These are phyloP conservation scores for Fonsecaea monophora DNA, from an alignment of 2,329 filamentous ascomycete species.

Conservation along the genomic window DNA sequence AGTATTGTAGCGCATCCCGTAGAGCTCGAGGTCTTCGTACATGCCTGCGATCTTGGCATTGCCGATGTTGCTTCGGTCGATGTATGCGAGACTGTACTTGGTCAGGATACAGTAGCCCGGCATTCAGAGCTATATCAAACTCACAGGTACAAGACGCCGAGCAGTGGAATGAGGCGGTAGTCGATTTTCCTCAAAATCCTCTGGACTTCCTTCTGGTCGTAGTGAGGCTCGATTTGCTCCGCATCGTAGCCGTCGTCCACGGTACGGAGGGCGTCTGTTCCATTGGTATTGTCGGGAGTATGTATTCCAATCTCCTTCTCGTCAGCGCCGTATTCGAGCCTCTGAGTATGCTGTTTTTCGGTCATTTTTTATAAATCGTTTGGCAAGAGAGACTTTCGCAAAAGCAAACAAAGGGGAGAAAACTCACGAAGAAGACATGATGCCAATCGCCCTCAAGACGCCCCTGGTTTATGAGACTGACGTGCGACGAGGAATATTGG, in stretches of 20 bases:
- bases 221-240: constrained; percentile 11
- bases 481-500: constrained; percentile 19
- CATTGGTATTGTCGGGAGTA: not conserved
- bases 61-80: constrained; percentile 51
- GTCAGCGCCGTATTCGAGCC: constrained; percentile 17
- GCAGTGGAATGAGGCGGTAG: constrained; percentile 24
- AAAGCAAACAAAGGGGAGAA: not conserved
- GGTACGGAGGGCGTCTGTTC: constrained; percentile 11
- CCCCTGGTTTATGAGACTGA: constrained; percentile 10
- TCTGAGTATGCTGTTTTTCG: constrained; percentile 9
- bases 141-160: constrained; percentile 30
- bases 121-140: not conserved
- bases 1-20: constrained; percentile 46
- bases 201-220: constrained; percentile 9
- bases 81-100: constrained; percentile 21
- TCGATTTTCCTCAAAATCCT: constrained; percentile 27
- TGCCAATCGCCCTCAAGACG: not conserved
- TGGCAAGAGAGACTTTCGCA: not conserved
- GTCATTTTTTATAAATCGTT: constrained; percentile 6
- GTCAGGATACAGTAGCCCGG: not conserved
- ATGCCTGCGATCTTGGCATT: constrained; percentile 48
- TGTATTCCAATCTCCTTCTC: constrained; percentile 21
- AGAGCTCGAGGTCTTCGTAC: constrained; percentile 41
- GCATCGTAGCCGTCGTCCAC: constrained; percentile 18
- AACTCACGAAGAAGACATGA: not conserved